A percentile compares a stretch with the other conserved stretches of the same genome.
phyloP scores from a whole-genome alignment of 2,329 filamentous ascomycete species.

The Pyrenophora teres region DNA sequence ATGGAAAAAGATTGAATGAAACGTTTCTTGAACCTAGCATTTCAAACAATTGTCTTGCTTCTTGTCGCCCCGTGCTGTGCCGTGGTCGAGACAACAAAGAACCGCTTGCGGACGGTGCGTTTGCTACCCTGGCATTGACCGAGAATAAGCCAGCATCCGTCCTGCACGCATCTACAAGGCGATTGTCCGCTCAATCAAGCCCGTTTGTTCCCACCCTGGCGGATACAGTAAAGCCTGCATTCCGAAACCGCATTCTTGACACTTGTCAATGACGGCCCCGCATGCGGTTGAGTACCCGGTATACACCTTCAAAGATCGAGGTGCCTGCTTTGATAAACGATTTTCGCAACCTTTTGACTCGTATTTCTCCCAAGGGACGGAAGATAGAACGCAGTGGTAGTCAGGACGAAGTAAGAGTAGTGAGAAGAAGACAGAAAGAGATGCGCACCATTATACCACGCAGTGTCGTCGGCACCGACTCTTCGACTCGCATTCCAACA shows the following conservation, averaged over 20 bases:
- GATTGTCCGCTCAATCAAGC: conserved; percentile 22
- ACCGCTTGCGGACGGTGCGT: conserved; percentile 17
- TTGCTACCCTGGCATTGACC: conserved; percentile 15
- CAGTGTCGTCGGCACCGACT: conserved; percentile 16
- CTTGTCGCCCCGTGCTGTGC: neutral
- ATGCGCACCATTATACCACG: conserved; percentile 16
- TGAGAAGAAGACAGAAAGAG: conserved; percentile 7
- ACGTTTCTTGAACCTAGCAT: too few relatives aligned
- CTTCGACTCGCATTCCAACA: conserved; percentile 25
- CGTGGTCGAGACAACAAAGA: conserved; percentile 14
- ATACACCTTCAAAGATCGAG: conserved; percentile 12
- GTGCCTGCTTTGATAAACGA: neutral
- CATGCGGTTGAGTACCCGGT: conserved; percentile 16
- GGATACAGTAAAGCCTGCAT: conserved; percentile 23
- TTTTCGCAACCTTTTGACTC: neutral
- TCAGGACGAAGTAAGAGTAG: neutral
- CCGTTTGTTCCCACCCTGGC: conserved; percentile 2
- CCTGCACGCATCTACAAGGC: conserved; percentile 29
- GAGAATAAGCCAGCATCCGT: conserved; percentile 19
- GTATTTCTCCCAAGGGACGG: neutral
- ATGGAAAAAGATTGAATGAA: neutral
- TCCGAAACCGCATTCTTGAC: conserved; percentile 27
- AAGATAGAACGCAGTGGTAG: neutral
- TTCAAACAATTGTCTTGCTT: neutral
- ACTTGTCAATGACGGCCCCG: conserved; percentile 13